Conservation (phyloP, 495 filamentous ascomycete species). For the Penicillium maclennaniae region DNA sequence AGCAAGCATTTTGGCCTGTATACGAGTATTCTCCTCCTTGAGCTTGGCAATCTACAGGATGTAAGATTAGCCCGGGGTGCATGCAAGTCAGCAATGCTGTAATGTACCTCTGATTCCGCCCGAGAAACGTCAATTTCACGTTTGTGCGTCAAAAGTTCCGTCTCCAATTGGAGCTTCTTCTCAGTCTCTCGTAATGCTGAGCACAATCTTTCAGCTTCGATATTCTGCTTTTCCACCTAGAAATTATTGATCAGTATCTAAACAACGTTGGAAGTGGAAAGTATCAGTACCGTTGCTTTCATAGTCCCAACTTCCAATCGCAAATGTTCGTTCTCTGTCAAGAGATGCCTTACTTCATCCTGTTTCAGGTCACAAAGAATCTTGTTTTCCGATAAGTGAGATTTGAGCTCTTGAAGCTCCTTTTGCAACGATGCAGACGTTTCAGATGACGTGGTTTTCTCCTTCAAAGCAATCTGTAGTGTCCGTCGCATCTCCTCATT, state of each 20-base stretch:
- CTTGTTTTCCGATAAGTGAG: conserved; percentile 15
- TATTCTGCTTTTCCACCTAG: conserved; percentile 21
- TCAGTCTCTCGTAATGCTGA: conserved; percentile 19
- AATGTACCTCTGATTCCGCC: conserved; percentile 23
- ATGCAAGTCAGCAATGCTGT: not conserved
- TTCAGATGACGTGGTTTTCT: conserved; percentile 16
- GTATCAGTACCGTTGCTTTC: conserved; percentile 27
- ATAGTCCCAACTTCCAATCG: conserved; percentile 17
- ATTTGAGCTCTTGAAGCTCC: conserved; percentile 16
- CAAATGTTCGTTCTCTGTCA: conserved; percentile 18
- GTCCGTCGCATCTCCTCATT: conserved; percentile 14
- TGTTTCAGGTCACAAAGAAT: conserved; percentile 23
- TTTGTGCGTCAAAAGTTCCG: conserved; percentile 14
- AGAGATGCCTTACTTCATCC: conserved; percentile 22
- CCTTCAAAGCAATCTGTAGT: conserved; percentile 17
- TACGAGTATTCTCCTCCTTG: conserved; percentile 20
- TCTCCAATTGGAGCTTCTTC: conserved; percentile 18
- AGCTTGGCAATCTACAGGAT: conserved; percentile 18
- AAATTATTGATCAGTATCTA: conserved; percentile 9
- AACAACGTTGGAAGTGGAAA: no score
- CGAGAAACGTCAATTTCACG: conserved; percentile 17
- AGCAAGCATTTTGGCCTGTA: conserved; percentile 28
- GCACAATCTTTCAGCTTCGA: conserved; percentile 20
- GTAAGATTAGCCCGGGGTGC: not conserved
- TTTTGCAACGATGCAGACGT: conserved; percentile 11